Evolutionary conservation across 164 flowering plant genomes (phyloP), one percentile per base, ranked within the genome.

Genomic region (Litsea cubeba): DNA sequence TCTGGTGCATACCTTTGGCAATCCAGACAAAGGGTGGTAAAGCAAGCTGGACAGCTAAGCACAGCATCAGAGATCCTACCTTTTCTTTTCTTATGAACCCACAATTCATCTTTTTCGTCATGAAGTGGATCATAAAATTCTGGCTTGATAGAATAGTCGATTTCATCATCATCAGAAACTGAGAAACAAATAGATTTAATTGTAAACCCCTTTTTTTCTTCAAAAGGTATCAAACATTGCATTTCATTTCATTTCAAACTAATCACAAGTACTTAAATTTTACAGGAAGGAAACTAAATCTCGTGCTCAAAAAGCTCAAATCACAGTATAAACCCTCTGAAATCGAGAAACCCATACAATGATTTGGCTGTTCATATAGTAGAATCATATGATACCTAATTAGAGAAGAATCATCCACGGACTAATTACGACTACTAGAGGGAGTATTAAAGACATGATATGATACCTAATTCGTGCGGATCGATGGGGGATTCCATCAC

Each of bases 21-120:
- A 54, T 93, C 97, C 18, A 90, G 77, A 79, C 94, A 91, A 17
- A 93, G 89, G 17, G 94, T 90, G 24, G 94, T 93, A 82, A 93
- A 93, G 76, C 98, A 93, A 84, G 92, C 92, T 11, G 97, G 98
- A 76, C 98, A 93, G 78, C 90, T 93, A 32, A 93, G 92, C 23
- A 89, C 85, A 72, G 94, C 97, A 84, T 93, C 98, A 51, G 98
- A 86, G 20, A 30, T 71, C 49, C 66, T 84, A 1, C 95, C 93
- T 73, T 80, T 79, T 54, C 90, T 80, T 81, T 82, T 83, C 78
- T 85, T 88, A 0, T 85, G 83, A 72, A 87, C 88, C 95, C 97
- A 91, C 62, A 28, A 1, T 75, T 90, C 92, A 83, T 93, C 90
- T 74, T 86, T 87, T 4, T 79, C 89, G 74, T 93, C 97, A 51